These are phyloP conservation scores for Macrolepiota albuminosa DNA, from an alignment of 768 basidiomycete genomes.

Conservation along the genomic window DNA sequence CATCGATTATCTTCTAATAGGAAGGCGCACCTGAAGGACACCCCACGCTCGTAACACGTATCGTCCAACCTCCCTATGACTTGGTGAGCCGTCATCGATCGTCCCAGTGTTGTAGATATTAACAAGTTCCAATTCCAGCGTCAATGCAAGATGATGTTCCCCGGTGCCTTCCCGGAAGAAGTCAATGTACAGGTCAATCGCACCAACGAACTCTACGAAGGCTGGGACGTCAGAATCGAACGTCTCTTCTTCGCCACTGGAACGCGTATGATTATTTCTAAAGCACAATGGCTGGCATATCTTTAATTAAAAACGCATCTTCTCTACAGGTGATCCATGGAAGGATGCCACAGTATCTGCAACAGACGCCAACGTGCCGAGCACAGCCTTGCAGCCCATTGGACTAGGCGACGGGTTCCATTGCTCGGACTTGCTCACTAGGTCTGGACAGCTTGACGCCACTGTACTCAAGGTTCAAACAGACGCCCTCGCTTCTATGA, in stretches of 20 bases:
- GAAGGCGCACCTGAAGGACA: constrained; percentile 34
- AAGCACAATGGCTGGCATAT: background rate
- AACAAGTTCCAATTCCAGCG: constrained; percentile 33
- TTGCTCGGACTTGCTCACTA: constrained; percentile 49
- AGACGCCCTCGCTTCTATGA: constrained; percentile 49
- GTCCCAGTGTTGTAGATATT: background rate
- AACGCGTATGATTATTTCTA: constrained; percentile 40
- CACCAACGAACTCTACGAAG: constrained; percentile 48
- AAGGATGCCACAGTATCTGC: constrained; percentile 64
- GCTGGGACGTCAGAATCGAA: constrained; percentile 56
- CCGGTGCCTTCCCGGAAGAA: constrained; percentile 44
- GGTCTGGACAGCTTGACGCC: constrained; percentile 39
- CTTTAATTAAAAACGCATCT: background rate
- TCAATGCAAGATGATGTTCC: constrained; percentile 66
- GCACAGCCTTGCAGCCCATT: constrained; percentile 52
- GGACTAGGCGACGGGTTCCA: constrained; percentile 62
- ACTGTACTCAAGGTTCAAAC: constrained; percentile 51
- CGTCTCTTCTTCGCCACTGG: constrained; percentile 69
- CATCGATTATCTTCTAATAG: constrained; percentile 16
- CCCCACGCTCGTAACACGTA: constrained; percentile 48
- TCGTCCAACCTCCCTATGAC: constrained; percentile 51
- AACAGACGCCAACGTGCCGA: constrained; percentile 36
- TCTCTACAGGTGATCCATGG: constrained; percentile 64
- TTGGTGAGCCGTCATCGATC: constrained; percentile 29
- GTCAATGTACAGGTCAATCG: constrained; percentile 36